Evolutionary conservation across 345 rosid species (phyloP), one percentile per base, ranked within the genome.

Genomic region (Salix brachista): DNA sequence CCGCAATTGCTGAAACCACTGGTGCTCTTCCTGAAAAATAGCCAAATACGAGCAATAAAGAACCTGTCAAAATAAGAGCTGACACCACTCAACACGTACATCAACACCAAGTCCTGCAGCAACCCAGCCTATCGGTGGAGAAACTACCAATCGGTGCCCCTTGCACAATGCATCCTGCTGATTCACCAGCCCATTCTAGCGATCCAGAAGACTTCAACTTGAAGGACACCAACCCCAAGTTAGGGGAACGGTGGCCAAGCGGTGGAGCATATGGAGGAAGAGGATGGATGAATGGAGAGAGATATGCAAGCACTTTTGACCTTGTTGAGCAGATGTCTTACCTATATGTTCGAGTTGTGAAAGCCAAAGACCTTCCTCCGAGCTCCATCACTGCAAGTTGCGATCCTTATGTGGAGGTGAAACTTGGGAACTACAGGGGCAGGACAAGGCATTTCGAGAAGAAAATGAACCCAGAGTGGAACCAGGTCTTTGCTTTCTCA

Each of bases 361-460:
- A 87, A 80, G 97, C 94, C n/a, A 92, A 86, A 85, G 91, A 91
- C 37, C 97, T 91, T 74, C 86, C 92, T 77, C 85, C 89, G 1
- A 86, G 91, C 70, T 50, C 88, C 64, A 65, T 92, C 58, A 87
- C 95, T 5, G 94, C 86, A 19, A 89, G 89, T 80, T 92, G 91
- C 52, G 95, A 91, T 83, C 98, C 97, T 34, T 94, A 92, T 73
- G 97, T 85, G 78, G 97, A 92, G 83, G 95, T 91, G 12, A 94
- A 92, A 87, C 81, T 94, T 10, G 98, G 97, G 9, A 94, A 92
- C 89, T 94, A 91, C 86, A 94, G 83, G 50, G 98, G 97, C n/a
- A 87, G 92, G 76, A 90, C 98, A 1, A 91, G 62, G 78, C 93
- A 90, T 60, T 82, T 90, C 56, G 97, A 92, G 56, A 90, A 86